Percentiles rank a stretch among this genome's conserved stretches.
Conservation (phyloP, 768 basidiomycete species). For the Lactarius akahatsu region DNA sequence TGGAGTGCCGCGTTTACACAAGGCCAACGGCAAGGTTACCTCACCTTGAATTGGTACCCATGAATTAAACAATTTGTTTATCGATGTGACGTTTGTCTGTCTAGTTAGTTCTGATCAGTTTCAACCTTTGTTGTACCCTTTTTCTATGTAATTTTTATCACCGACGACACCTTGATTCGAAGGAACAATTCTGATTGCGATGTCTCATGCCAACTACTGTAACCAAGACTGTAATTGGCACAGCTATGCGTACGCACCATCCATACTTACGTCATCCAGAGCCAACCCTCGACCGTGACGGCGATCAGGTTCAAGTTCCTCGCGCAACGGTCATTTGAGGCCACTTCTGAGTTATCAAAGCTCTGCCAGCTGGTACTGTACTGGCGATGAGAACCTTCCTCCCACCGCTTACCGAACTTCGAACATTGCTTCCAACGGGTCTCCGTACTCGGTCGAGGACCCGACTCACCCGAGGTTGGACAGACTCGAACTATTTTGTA, state of each 20-base stretch:
- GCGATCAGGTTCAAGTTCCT: too few relatives aligned
- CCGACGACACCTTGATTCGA: neutral
- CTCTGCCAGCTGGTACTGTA: neutral
- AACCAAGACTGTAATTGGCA: too few relatives aligned
- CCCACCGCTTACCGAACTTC: neutral
- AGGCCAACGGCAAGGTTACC: constrained; percentile 13
- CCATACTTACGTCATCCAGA: neutral
- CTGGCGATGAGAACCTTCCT: neutral
- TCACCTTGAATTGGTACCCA: neutral
- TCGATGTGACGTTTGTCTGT: neutral
- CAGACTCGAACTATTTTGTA: too few relatives aligned
- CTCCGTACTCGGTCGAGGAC: neutral
- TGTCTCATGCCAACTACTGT: neutral
- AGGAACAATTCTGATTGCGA: neutral
- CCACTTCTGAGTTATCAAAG: neutral
- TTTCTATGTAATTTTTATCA: neutral
- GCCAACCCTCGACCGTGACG: too few relatives aligned
- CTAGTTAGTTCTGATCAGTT: neutral
- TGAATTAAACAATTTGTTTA: constrained; percentile 9
- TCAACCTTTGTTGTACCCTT: neutral
- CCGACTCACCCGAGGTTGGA: too few relatives aligned
- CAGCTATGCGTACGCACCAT: neutral
- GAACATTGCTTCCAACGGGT: neutral
- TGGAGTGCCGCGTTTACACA: neutral
- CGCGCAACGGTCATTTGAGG: neutral